Percentiles rank a stretch among this genome's conserved stretches.
phyloP scores from a whole-genome alignment of 345 rosid species.

The Camelina sativa region DNA sequence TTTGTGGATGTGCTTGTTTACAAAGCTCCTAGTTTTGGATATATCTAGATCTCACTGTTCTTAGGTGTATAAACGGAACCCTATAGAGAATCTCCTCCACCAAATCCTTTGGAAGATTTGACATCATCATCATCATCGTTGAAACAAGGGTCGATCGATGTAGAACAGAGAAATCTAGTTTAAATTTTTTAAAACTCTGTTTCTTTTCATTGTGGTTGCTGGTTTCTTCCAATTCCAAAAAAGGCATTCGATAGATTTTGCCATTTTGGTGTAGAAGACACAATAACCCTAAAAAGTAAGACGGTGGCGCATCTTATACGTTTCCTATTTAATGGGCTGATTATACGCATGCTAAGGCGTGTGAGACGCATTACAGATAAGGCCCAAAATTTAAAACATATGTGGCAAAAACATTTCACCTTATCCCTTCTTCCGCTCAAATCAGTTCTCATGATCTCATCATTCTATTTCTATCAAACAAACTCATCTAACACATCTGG shows the following conservation, averaged over 20 bases:
- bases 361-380: not conserved
- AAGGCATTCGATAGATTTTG: not conserved
- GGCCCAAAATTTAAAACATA: not conserved
- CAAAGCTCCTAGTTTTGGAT: not conserved
- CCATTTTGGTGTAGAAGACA: not conserved
- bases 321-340: not conserved
- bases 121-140: not conserved
- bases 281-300: not conserved
- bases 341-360: not conserved
- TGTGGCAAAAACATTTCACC: not conserved
- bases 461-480: not conserved
- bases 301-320: not conserved
- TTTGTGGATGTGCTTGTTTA: not conserved
- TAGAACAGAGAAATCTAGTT: not conserved
- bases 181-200: not conserved
- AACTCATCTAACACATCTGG: not conserved
- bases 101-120: slow-evolving; percentile 18
- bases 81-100: slow-evolving; percentile 12
- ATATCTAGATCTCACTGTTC: not conserved
- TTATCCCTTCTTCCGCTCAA: not conserved
- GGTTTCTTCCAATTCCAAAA: not conserved
- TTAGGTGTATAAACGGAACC: not conserved
- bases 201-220: not conserved
- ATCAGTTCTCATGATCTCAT: not conserved
- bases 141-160: not conserved